Evolutionary conservation across 345 rosid species (phyloP), one percentile per base, ranked within the genome.

Genomic region (Carallia pectinifolia): DNA sequence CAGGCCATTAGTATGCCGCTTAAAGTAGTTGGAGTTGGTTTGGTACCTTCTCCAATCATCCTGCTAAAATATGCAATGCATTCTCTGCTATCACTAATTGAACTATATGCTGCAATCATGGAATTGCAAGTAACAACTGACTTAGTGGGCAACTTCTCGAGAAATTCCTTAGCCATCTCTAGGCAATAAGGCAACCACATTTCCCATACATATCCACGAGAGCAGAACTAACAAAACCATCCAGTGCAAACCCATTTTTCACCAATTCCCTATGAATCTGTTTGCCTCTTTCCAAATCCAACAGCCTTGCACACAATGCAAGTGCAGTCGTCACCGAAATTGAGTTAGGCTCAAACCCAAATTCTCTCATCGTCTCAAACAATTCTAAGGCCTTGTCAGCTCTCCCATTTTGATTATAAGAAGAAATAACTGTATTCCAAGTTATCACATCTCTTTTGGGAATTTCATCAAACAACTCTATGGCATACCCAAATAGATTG

Each of bases 201-300:
- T 81, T 86, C 50, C 85, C 90, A 67, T 89, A 84, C 91, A 91
- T 79, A 65, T 85, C 93, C 23, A 89, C 86, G n/a, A 91, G 90
- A 19, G 91, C 91, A 66, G 97, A 81, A 69, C 77, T 70, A 30
- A 89, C 80, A 73, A 76, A 86, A 76, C 79, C 75, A 75, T 87
- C 97, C 36, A 68, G 69, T 50, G 63, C 71, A 52, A 81, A 40
- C 77, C 86, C 73, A 2, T 67, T 74, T 71, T 37, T 65, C 58
- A 77, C 64, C 61, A 76, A 72, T 4, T 88, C 86, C 37, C 62
- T 61, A 55, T 84, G 91, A 55, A 91, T 80, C 81, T 75, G 82
- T 75, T 75, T 81, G 71, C 97, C 96, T 75, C 80, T 89, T 64
- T 86, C 85, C 77, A 89, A 74, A 83, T 77, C 87, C 81, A 75